Evolutionary conservation across 2,329 filamentous ascomycete genomes (phyloP), one percentile per base, ranked within the genome.

Genomic region (Dothistroma septosporum): DNA sequence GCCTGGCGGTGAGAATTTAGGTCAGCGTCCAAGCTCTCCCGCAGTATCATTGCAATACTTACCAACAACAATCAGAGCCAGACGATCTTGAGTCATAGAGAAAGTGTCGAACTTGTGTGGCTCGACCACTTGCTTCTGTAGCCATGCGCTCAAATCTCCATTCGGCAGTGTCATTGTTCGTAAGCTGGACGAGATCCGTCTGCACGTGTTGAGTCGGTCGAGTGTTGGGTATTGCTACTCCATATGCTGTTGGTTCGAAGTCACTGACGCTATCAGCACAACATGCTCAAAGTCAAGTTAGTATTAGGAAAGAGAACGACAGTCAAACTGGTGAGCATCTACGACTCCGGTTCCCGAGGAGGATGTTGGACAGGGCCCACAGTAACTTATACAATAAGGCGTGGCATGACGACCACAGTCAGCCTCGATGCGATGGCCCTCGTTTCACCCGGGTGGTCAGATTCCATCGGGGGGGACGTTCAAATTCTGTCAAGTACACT

Each of bases 11-110:
- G 24, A n/a, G 41, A 44, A 41, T 14, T 49, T 31, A n/a, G 41
- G 50, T 24, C 24, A 19, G 16, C 12, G 24, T 12, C 35, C 6
- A 9, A 14, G 31, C 10, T n/a, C 4, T 10, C 24, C 11, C 9
- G 19, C n/a, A 9, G 41, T 28, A n/a, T 14, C 9, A 21, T 31
- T 49, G n/a, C 9, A 16, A 3, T 8, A 28, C 57, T 37, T 31
- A 59, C 57, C 57, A 24, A 59, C 48, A n/a, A 55, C 44, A 12
- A 59, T 59, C 11, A 59, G 46, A 37, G 57, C 57, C 53, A 55
- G 31, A n/a, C 57, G 57, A 41, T 55, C 53, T 22, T 41, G 37
- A 5, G 37, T 53, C 57, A 59, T 59, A 5, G 50, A 11, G 22
- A 55, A 49, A n/a, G 57, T 55, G 52, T 59, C 35, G 46, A 33